Conservation (phyloP, 2,329 filamentous ascomycete species). For the Trichoderma lentiforme region DNA sequence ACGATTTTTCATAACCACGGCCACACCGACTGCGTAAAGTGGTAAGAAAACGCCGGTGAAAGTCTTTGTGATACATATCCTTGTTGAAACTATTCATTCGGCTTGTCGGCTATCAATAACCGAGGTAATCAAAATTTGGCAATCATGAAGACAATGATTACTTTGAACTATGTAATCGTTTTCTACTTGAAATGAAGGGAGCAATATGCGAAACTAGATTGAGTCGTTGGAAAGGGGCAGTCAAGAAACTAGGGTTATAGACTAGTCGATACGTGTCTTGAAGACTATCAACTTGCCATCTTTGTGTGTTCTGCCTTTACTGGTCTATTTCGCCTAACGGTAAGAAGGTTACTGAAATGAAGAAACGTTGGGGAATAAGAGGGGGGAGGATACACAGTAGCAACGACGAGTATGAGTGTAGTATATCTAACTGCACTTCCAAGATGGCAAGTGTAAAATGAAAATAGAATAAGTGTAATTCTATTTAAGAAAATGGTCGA, state of each 20-base stretch:
- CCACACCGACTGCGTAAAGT: not conserved
- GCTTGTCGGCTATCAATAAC: not conserved
- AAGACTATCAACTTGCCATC: not conserved
- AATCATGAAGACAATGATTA: not conserved
- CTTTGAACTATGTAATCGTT: not conserved
- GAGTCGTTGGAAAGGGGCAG: not conserved
- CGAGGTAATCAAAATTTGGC: not conserved
- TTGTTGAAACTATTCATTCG: not conserved
- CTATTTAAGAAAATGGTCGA: not conserved
- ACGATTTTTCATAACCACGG: not conserved
- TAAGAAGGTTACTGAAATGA: not conserved
- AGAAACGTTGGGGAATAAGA: not conserved
- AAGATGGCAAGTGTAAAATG: not conserved
- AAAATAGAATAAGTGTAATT: rapidly evolving
- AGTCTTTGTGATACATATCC: not conserved
- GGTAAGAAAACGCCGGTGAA: not conserved
- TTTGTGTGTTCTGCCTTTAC: not conserved
- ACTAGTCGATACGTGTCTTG: not conserved
- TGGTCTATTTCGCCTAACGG: not conserved
- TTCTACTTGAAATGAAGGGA: not conserved
- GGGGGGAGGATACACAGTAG: too few relatives aligned
- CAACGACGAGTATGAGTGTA: not conserved
- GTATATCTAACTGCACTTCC: not conserved
- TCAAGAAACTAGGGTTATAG: not conserved
- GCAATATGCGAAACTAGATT: not conserved